Conservation (phyloP, 352 stramenopile genomes). For the Globisporangium acanthophoron region DNA sequence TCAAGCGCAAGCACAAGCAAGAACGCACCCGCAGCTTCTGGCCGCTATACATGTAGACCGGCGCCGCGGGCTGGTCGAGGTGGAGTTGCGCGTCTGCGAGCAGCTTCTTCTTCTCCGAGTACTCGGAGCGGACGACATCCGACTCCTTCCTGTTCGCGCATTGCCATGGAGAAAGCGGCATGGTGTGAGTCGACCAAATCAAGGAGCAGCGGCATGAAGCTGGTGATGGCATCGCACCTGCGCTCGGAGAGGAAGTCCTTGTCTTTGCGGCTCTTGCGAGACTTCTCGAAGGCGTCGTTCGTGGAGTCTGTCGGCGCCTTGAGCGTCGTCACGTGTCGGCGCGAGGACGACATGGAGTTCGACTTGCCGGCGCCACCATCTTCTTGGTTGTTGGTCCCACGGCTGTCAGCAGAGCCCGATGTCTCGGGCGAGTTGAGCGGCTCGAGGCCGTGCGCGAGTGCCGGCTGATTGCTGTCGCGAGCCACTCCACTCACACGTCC, state of each 20-base stretch:
- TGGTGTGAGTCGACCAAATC: not conserved
- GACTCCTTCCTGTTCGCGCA: conserved; percentile 18
- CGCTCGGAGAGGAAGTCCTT: conserved; percentile 64
- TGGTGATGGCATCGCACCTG: conserved; percentile 7
- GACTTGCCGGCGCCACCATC: not conserved
- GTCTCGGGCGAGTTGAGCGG: conserved; percentile 1
- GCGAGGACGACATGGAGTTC: not conserved
- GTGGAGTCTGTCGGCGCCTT: conserved; percentile 76
- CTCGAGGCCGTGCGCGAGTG: not conserved
- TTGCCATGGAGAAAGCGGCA: not conserved
- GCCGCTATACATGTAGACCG: conserved; percentile 84
- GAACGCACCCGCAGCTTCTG: conserved; percentile 72
- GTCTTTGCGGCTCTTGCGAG: conserved; percentile 30
- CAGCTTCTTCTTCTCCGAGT: conserved; percentile 31
- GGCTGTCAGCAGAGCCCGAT: not conserved
- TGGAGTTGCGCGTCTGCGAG: conserved; percentile 20
- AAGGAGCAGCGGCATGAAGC: not conserved
- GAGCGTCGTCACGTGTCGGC: conserved; percentile 13
- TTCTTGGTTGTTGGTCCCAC: not conserved
- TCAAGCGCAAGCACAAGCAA: not conserved
- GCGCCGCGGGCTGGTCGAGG: conserved; percentile 12
- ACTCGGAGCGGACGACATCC: conserved; percentile 24
- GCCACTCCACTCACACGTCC: no score
- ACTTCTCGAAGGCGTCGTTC: conserved; percentile 62
- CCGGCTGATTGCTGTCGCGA: no score